Conservation (phyloP, 192 early-diverging fungal genomes). For the Ambispora gerdemannii region DNA sequence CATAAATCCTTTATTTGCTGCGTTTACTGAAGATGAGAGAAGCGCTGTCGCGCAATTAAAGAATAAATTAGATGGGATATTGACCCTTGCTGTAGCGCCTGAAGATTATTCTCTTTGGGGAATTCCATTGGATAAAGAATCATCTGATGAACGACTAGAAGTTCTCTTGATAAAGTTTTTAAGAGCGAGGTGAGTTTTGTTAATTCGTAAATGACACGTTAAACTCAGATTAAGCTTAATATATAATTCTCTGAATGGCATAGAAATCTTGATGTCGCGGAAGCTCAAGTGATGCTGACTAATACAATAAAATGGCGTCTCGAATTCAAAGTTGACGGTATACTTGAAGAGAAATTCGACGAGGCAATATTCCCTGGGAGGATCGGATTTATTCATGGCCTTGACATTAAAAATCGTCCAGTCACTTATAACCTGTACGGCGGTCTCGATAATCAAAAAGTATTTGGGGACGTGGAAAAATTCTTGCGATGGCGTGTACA, state of each 20-base stretch:
- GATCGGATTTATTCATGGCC: conserved; percentile 50
- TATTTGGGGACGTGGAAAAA: conserved; percentile 53
- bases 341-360: conserved; percentile 51
- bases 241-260: background rate
- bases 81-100: conserved; percentile 25
- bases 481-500: conserved; percentile 64
- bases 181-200: conserved; percentile 42
- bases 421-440: conserved; percentile 62
- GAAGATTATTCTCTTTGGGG: conserved; percentile 49
- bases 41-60: conserved; percentile 46
- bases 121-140: conserved; percentile 41
- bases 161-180: conserved; percentile 60
- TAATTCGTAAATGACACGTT: background rate
- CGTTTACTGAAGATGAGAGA: conserved; percentile 44
- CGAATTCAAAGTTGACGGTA: conserved; percentile 43
- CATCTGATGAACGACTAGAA: conserved; percentile 48
- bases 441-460: conserved; percentile 50
- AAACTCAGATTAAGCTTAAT: background rate
- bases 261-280: conserved; percentile 36
- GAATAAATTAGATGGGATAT: conserved; percentile 43
- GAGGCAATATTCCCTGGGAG: conserved; percentile 40
- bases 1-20: background rate
- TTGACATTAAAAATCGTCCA: conserved; percentile 48
- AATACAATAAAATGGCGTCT: conserved; percentile 54
- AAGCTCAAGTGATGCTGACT: conserved; percentile 49